A percentile compares a stretch with the other conserved stretches of the same genome.
phyloP scores from a whole-genome alignment of 495 filamentous ascomycete genomes.

The Xylaria intraflava region DNA sequence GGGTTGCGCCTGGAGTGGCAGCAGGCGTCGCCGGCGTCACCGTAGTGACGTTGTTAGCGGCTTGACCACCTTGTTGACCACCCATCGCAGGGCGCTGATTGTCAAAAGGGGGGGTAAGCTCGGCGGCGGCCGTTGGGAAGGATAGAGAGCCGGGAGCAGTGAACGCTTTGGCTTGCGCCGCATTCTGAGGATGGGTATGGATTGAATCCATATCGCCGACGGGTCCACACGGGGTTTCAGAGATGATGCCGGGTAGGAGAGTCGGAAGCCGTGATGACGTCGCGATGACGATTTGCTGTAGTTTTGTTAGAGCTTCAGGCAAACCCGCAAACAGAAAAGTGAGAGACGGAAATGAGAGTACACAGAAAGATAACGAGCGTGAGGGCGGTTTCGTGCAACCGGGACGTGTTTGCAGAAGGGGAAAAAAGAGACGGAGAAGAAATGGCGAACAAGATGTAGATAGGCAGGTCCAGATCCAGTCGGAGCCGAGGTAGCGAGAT shows the following conservation, averaged over 20 bases:
- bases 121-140: slow-evolving; percentile 75
- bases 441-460: no score
- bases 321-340: no score
- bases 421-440: no score
- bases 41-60: slow-evolving; percentile 62
- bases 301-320: no score
- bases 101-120: slow-evolving; percentile 63
- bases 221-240: slow-evolving; percentile 8
- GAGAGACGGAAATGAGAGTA: background rate
- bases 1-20: slow-evolving; percentile 78
- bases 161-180: slow-evolving; percentile 85
- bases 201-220: slow-evolving; percentile 80
- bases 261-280: background rate
- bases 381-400: no score
- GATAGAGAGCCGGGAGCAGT: slow-evolving; percentile 83
- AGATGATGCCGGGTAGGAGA: slow-evolving; percentile 6
- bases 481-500: no score
- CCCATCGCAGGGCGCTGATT: slow-evolving; percentile 46
- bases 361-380: no score
- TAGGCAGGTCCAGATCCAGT: no score
- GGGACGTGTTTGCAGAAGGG: no score
- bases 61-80: slow-evolving; percentile 49
- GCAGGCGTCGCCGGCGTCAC: slow-evolving; percentile 93
- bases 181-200: slow-evolving; percentile 81
- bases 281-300: no score